A percentile compares a stretch with the other conserved stretches of the same genome.
Conservation (phyloP, 1,284 basidiomycete species). For the Ceratobasidium sp. region DNA sequence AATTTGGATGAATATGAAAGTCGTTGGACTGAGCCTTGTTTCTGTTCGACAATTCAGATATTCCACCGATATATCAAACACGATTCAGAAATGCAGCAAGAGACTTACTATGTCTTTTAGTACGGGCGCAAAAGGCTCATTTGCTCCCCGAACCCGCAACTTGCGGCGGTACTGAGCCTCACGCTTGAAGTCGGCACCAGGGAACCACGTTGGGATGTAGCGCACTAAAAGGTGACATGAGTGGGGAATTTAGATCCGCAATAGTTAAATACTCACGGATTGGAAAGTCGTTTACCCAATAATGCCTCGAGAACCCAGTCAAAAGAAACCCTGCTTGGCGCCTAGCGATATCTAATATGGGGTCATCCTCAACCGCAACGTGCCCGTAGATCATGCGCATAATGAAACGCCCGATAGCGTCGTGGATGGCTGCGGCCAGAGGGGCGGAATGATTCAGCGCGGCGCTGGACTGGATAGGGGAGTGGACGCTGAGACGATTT, state of each 20-base stretch:
- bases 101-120: conserved; percentile 8
- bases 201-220: conserved; percentile 25
- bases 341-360: neutral
- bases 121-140: conserved; percentile 17
- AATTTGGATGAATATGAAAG: conserved; percentile 27
- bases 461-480: no score
- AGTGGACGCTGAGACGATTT: neutral
- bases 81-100: no score
- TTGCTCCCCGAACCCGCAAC: neutral
- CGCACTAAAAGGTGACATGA: neutral
- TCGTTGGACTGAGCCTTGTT: conserved; percentile 5
- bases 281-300: conserved; percentile 37
- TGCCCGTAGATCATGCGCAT: conserved; percentile 35
- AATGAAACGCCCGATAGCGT: conserved; percentile 24
- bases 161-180: neutral
- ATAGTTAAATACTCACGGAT: conserved; percentile 12
- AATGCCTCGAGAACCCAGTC: neutral
- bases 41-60: neutral
- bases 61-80: neutral
- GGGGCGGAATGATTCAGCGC: neutral
- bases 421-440: neutral
- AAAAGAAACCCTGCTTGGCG: neutral
- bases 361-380: conserved; percentile 8
- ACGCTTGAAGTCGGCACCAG: conserved; percentile 6
- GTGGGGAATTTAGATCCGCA: neutral